Evolutionary conservation across 768 basidiomycete species (phyloP).

Genomic region (Panaeolus cyanescens): DNA sequence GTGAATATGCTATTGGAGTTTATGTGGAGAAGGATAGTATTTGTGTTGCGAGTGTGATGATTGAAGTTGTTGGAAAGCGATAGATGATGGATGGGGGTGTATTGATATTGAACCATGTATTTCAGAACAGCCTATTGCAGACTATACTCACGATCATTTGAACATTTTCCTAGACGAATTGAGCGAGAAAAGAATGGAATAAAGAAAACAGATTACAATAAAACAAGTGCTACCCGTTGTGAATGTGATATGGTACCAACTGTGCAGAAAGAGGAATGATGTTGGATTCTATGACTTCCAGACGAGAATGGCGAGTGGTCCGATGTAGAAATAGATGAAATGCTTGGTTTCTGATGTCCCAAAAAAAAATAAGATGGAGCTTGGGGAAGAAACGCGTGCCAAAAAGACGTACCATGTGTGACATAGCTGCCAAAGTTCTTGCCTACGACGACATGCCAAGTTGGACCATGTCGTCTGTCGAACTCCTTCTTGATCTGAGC

Average conservation of each 20-base stretch:
- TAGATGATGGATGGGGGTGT: slow-evolving; percentile 4
- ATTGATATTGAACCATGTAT: slow-evolving; percentile 15
- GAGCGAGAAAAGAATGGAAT: slow-evolving; percentile 17
- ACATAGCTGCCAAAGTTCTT: slow-evolving; percentile 99
- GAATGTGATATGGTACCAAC: slow-evolving; percentile 7
- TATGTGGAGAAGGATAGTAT: slow-evolving; percentile 49
- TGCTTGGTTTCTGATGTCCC: slow-evolving; percentile 83
- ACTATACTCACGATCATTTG: slow-evolving; percentile 24
- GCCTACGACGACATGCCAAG: slow-evolving; percentile 98
- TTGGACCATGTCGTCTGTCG: slow-evolving; percentile 88
- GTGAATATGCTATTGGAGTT: slow-evolving; percentile 56
- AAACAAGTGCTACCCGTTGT: slow-evolving; percentile 9
- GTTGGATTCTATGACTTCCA: slow-evolving; percentile 76
- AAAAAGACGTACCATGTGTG: slow-evolving; percentile 76
- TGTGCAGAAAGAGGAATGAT: background rate
- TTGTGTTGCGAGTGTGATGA: slow-evolving; percentile 54
- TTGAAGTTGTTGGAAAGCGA: slow-evolving; percentile 52
- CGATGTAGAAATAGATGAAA: slow-evolving; percentile 99
- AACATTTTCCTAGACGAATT: slow-evolving; percentile 10
- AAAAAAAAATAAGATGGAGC: slow-evolving; percentile 8
- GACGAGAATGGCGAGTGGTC: slow-evolving; percentile 88
- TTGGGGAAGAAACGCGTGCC: slow-evolving; percentile 23
- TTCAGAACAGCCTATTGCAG: slow-evolving; percentile 22
- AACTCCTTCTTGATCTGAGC: slow-evolving; percentile 99
- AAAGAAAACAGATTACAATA: slow-evolving; percentile 24